Conservation (phyloP, 257 asterid genomes). For the Coffea eugenioides region DNA sequence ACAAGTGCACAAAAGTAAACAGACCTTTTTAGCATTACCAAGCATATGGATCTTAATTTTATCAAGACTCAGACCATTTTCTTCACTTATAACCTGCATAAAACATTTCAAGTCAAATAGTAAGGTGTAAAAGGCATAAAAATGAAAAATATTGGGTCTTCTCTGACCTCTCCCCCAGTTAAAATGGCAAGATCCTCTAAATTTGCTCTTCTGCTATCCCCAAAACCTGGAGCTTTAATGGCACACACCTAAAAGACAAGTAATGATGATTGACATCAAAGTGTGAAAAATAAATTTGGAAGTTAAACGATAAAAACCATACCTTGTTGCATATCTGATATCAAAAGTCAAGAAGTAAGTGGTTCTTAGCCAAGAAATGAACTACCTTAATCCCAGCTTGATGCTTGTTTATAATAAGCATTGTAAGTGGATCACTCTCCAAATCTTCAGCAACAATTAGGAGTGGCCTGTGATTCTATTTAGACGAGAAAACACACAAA, state of each 20-base stretch:
- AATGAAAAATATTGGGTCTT: slow-evolving; percentile 14
- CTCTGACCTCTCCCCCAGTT: slow-evolving; percentile 88
- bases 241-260: slow-evolving; percentile 70
- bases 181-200: slow-evolving; percentile 88
- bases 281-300: neutral
- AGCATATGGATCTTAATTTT: slow-evolving; percentile 77
- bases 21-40: slow-evolving; percentile 87
- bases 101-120: slow-evolving; percentile 22
- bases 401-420: slow-evolving; percentile 83
- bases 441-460: slow-evolving; percentile 88
- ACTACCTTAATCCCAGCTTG: slow-evolving; percentile 76
- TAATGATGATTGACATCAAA: slow-evolving; percentile 8
- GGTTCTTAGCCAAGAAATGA: neutral
- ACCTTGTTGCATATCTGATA: neutral
- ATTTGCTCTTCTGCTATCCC: slow-evolving; percentile 78
- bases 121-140: slow-evolving; percentile 11
- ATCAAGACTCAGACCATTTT: slow-evolving; percentile 60
- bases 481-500: slow-evolving; percentile 10
- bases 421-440: slow-evolving; percentile 69
- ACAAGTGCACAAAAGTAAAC: slow-evolving; percentile 19
- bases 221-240: slow-evolving; percentile 96
- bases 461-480: slow-evolving; percentile 68
- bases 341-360: neutral
- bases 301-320: neutral
- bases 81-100: slow-evolving; percentile 77